Evolutionary conservation across 2,329 filamentous ascomycete genomes (phyloP).

Genomic region (Fusarium goolgardi): DNA sequence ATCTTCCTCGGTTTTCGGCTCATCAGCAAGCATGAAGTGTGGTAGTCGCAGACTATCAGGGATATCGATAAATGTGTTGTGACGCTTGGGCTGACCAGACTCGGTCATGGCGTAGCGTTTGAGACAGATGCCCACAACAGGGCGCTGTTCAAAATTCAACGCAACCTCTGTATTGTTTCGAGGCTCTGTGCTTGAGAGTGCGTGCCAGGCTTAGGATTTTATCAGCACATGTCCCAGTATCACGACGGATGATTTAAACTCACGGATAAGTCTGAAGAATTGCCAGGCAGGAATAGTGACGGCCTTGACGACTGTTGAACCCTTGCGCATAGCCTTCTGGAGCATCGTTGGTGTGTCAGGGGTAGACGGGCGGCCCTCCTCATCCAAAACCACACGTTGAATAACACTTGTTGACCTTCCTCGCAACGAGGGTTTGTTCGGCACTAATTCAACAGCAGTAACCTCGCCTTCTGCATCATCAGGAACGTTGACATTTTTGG

Average conservation of each 20-base stretch:
- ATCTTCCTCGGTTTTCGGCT: conserved; percentile 69
- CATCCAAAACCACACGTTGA: conserved; percentile 67
- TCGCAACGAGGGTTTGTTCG: conserved; percentile 53
- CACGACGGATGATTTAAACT: conserved; percentile 52
- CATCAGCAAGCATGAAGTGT: conserved; percentile 85
- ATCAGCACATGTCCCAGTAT: conserved; percentile 50
- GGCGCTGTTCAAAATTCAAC: conserved; percentile 85
- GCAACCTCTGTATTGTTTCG: conserved; percentile 82
- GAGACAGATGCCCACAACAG: conserved; percentile 90
- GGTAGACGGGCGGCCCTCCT: conserved; percentile 59
- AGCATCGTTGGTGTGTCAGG: conserved; percentile 57
- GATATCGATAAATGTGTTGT: conserved; percentile 90
- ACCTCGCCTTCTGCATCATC: conserved; percentile 35
- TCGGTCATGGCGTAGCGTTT: conserved; percentile 84
- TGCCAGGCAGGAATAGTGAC: conserved; percentile 98
- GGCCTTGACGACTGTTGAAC: conserved; percentile 73
- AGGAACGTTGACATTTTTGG: conserved; percentile 19
- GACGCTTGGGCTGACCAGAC: conserved; percentile 74
- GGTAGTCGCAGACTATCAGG: conserved; percentile 83
- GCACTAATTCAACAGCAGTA: conserved; percentile 39
- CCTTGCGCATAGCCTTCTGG: conserved; percentile 58
- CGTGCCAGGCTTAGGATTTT: conserved; percentile 80
- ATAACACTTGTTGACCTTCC: conserved; percentile 70
- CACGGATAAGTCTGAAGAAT: conserved; percentile 92
- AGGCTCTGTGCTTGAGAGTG: conserved; percentile 64